Base-by-base conservation (phyloP, 192 early-diverging fungal genomes). In the Phycomyces nitens region DNA sequence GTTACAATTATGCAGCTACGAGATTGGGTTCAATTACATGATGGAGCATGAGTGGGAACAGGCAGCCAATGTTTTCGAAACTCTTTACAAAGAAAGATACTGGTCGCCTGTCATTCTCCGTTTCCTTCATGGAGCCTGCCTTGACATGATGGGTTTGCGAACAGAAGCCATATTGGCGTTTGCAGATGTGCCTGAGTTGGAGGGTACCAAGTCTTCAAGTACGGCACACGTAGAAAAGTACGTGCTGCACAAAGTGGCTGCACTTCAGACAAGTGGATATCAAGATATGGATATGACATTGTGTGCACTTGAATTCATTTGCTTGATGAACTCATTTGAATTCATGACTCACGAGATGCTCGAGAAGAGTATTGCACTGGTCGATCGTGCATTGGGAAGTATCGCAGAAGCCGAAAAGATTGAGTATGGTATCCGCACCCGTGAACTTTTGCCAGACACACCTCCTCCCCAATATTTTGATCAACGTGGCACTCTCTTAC, bases 91-190 rank as follows among this genome's bases (percentile, higher is more conserved):
- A 22, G 70, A 76, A 44, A 74, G 75, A 43, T 80, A 82, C 47
- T 74, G 72, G 65, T 80, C 78, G 5, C 76, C 73, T 26, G 80
- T 72, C 0, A 80, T 84, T 53, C 72, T 78, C 60, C 68, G 73
- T 9, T 84, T 82, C 53, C 76, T 80, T 55, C 67, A 76, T 38
- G 82, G 77, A 0, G 75, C 78, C 1, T 74, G 76, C 23, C 34
- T 80, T 34, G 80, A 80, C 26, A 79, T 80, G 44, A 66, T 77
- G 9, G 92, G 92, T 3, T 82, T 87, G 26, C 86, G 83, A 21
- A 82, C 81, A 23, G 89, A 92, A 60, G 92, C 92, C 3, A 83
- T 93, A 21, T 57, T 82, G 20, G 84, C 88, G 53, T 92, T 88
- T 62, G 74, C 75, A 10, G 56, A 76, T 27, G 79, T 78, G 16